Conservation (phyloP, 2,329 filamentous ascomycete genomes). For the Diplocarpon mali region DNA sequence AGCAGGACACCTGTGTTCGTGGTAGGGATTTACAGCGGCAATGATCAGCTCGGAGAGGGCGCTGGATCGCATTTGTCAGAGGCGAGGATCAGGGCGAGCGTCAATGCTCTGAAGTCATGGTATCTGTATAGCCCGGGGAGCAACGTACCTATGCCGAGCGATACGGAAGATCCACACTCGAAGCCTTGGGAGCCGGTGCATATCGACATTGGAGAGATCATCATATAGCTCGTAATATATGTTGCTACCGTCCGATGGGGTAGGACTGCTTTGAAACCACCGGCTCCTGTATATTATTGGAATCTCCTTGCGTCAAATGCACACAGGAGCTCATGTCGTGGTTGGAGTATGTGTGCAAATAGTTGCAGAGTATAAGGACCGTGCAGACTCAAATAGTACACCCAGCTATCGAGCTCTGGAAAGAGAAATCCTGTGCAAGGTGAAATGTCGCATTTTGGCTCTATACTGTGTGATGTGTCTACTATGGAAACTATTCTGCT, state of each 20-base stretch:
- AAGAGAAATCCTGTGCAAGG: neutral
- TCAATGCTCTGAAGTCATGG: conserved; percentile 83
- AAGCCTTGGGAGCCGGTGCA: conserved; percentile 41
- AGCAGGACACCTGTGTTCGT: conserved; percentile 84
- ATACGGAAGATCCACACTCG: conserved; percentile 30
- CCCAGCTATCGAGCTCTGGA: conserved; percentile 4
- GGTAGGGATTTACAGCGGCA: conserved; percentile 85
- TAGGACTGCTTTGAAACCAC: neutral
- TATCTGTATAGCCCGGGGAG: conserved; percentile 76
- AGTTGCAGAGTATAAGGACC: conserved; percentile 22
- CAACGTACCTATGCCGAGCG: conserved; percentile 35
- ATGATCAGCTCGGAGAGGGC: conserved; percentile 88
- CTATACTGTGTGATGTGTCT: neutral
- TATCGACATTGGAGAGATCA: conserved; percentile 45
- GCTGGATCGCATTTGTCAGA: conserved; percentile 66
- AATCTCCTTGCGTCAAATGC: conserved; percentile 17
- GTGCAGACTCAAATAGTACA: conserved; percentile 18
- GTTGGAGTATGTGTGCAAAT: conserved; percentile 19
- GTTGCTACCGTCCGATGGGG: conserved; percentile 7
- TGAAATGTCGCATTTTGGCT: neutral
- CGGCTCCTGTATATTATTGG: conserved; percentile 16
- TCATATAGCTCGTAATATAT: conserved; percentile 1
- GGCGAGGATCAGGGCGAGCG: conserved; percentile 68
- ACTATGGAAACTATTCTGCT: conserved; percentile 1
- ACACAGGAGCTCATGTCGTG: conserved; percentile 10